Conservation (phyloP, 2,329 filamentous ascomycete genomes). For the Huntiella decipiens region DNA sequence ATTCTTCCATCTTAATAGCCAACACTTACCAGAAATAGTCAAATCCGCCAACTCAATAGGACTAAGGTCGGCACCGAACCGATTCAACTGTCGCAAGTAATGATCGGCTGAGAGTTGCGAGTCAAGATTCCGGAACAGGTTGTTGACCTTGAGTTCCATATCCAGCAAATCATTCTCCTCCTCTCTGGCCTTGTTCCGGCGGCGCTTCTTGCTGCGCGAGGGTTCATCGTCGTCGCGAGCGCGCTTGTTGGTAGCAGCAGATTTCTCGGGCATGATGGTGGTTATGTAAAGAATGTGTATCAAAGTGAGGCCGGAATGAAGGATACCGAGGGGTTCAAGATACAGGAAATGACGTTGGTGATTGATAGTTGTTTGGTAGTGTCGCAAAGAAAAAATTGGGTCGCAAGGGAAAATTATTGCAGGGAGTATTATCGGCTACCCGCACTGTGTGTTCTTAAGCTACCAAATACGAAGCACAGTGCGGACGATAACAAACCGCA, state of each 20-base stretch:
- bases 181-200: slow-evolving; percentile 36
- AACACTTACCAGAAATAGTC: slow-evolving; percentile 49
- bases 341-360: too few species aligned
- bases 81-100: slow-evolving; percentile 56
- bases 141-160: slow-evolving; percentile 57
- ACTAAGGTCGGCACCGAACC: slow-evolving; percentile 66
- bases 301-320: too few species aligned
- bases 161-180: slow-evolving; percentile 39
- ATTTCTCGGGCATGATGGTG: slow-evolving; percentile 19
- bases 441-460: too few species aligned
- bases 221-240: slow-evolving; percentile 23
- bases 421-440: too few species aligned
- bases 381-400: too few species aligned
- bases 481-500: too few species aligned
- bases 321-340: too few species aligned
- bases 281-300: not conserved
- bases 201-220: slow-evolving; percentile 20
- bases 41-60: slow-evolving; percentile 69
- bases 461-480: too few species aligned
- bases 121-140: slow-evolving; percentile 66
- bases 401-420: too few species aligned
- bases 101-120: slow-evolving; percentile 68
- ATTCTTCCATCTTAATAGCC: not conserved
- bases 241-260: slow-evolving; percentile 29
- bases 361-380: too few species aligned